Conservation (phyloP, 371 early-diverging fungal species). For the Syncephalastrum monosporum region DNA sequence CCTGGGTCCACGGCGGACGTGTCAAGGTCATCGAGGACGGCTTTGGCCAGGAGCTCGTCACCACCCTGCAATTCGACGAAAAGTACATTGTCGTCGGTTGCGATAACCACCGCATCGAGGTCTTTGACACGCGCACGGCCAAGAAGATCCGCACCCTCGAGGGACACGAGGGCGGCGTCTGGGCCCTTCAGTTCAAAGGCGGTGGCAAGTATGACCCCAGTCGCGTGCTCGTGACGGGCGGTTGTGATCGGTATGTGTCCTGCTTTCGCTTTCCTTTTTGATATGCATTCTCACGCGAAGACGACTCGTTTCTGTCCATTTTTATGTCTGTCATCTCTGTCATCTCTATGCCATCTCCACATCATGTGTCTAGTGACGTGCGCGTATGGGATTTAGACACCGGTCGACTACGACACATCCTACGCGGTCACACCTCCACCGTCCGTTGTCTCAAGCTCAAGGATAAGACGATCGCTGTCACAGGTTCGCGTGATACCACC, state of each 20-base stretch:
- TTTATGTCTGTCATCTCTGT: not conserved
- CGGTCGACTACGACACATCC: slow-evolving; percentile 70
- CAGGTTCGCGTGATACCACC: slow-evolving; percentile 89
- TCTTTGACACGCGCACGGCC: slow-evolving; percentile 78
- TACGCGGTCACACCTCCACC: slow-evolving; percentile 90
- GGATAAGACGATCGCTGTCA: slow-evolving; percentile 69
- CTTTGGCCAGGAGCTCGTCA: slow-evolving; percentile 77
- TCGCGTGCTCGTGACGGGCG: slow-evolving; percentile 73
- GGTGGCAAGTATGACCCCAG: slow-evolving; percentile 60
- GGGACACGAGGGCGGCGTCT: slow-evolving; percentile 95
- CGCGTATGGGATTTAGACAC: slow-evolving; percentile 88
- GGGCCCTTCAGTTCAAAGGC: slow-evolving; percentile 86
- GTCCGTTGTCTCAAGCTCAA: slow-evolving; percentile 86
- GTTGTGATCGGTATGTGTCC: slow-evolving; percentile 70
- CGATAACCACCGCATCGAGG: slow-evolving; percentile 81
- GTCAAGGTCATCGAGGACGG: slow-evolving; percentile 74
- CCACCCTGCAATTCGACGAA: slow-evolving; percentile 84
- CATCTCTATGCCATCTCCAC: too few species aligned
- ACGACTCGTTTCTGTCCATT: slow-evolving; percentile 41
- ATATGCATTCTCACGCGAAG: slow-evolving; percentile 28
- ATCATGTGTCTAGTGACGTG: slow-evolving; percentile 53
- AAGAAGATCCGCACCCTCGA: slow-evolving; percentile 65
- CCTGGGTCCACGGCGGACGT: slow-evolving; percentile 76
- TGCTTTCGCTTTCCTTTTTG: not conserved
- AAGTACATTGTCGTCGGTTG: slow-evolving; percentile 86